These are phyloP conservation scores for Lipomyces sp. DNA, from an alignment of 805 yeast species.

Conservation along the genomic window DNA sequence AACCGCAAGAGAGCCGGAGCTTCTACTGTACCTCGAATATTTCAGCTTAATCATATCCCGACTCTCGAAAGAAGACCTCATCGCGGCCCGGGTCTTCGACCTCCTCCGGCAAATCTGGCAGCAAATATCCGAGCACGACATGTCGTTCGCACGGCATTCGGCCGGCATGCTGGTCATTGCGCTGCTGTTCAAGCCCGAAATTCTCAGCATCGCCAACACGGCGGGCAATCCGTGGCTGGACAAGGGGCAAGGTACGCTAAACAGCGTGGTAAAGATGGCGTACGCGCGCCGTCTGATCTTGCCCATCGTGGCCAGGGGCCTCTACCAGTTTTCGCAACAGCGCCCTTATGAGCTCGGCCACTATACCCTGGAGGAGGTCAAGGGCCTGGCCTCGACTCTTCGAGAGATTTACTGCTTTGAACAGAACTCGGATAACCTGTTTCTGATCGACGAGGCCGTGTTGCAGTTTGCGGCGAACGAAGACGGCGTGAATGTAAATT, in stretches of 20 bases:
- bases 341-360: conserved; percentile 15
- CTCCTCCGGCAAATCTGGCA: conserved; percentile 7
- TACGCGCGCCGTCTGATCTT: conserved; percentile 65
- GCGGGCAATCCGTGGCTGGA: too few species aligned
- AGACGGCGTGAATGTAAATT: too few species aligned
- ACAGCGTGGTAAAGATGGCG: conserved; percentile 32
- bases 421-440: conserved; percentile 57
- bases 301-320: conserved; percentile 52
- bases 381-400: conserved; percentile 55
- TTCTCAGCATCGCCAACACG: conserved; percentile 1
- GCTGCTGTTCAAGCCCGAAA: conserved; percentile 7
- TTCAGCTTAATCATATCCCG: neutral
- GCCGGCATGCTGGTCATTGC: conserved; percentile 2
- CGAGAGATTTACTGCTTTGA: conserved; percentile 46
- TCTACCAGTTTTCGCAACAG: conserved; percentile 36
- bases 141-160: conserved; percentile 9
- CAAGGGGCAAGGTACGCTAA: too few species aligned
- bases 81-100: neutral
- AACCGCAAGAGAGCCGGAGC: conserved; percentile 1
- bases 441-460: conserved; percentile 57
- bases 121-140: neutral
- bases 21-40: conserved; percentile 10
- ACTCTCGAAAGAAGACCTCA: neutral
- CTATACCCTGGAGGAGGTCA: too few species aligned
- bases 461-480: neutral